Evolutionary conservation across 2,329 filamentous ascomycete genomes (phyloP).

Genomic region (Ramularia endophylla): DNA sequence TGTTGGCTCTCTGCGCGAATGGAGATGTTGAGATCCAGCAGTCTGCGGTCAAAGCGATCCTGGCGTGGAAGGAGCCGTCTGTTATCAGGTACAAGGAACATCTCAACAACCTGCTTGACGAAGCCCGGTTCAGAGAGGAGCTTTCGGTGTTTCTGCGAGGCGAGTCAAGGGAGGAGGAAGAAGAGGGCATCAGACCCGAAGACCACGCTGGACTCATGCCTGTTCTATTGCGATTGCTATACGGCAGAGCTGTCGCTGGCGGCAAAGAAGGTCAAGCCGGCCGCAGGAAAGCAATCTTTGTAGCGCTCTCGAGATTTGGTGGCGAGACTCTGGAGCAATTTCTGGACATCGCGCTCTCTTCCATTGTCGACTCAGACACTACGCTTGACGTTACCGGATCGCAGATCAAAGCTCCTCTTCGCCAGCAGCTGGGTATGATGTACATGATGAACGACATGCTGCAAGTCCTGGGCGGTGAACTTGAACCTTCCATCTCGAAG

Average conservation of each 20-base stretch:
- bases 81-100: constrained; percentile 78
- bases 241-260: constrained; percentile 78
- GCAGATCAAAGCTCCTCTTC: constrained; percentile 27
- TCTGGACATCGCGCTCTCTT: constrained; percentile 65
- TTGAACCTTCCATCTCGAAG: constrained; percentile 60
- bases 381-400: neutral
- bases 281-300: constrained; percentile 66
- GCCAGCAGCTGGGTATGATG: constrained; percentile 84
- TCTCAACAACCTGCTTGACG: constrained; percentile 79
- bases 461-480: constrained; percentile 70
- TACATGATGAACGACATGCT: constrained; percentile 89
- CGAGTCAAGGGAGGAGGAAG: constrained; percentile 20
- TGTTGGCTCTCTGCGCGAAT: constrained; percentile 73
- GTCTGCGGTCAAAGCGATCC: constrained; percentile 72
- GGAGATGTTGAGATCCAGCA: constrained; percentile 89
- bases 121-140: constrained; percentile 87
- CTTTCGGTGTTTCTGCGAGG: constrained; percentile 76
- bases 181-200: constrained; percentile 61
- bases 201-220: constrained; percentile 75
- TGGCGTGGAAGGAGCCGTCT: constrained; percentile 79
- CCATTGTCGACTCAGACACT: constrained; percentile 44
- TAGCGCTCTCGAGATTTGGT: constrained; percentile 71
- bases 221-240: constrained; percentile 77
- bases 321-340: constrained; percentile 72
- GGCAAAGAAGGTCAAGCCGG: constrained; percentile 76